Evolutionary conservation across 306 rosid species (phyloP).

Genomic region (Oxytropis ochrocephala): DNA sequence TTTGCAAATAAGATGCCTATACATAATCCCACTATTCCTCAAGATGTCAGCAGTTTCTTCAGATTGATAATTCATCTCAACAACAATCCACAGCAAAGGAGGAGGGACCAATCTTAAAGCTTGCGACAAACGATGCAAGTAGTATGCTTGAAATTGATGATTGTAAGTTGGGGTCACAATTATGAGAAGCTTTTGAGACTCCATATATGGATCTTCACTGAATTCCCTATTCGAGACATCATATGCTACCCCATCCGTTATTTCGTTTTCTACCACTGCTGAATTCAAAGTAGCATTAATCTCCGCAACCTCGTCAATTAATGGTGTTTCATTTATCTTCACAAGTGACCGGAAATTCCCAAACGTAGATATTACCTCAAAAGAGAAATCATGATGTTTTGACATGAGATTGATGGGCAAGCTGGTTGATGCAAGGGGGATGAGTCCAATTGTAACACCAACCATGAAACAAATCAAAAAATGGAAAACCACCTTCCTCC

Average conservation of each 20-base stretch:
- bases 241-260: slow-evolving; percentile 20
- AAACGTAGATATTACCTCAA: slow-evolving; percentile 44
- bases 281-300: slow-evolving; percentile 34
- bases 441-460: slow-evolving; percentile 67
- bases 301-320: slow-evolving; percentile 18
- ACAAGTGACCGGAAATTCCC: slow-evolving; percentile 35
- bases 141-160: slow-evolving; percentile 58
- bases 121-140: slow-evolving; percentile 66
- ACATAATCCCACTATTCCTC: slow-evolving; percentile 72
- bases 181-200: slow-evolving; percentile 61
- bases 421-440: slow-evolving; percentile 53
- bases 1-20: slow-evolving; percentile 73
- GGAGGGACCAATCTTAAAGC: slow-evolving; percentile 50
- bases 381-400: slow-evolving; percentile 57
- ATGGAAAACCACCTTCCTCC: slow-evolving; percentile 68
- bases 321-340: slow-evolving; percentile 15
- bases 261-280: slow-evolving; percentile 16
- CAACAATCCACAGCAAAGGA: slow-evolving; percentile 85
- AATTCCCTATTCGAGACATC: slow-evolving; percentile 9
- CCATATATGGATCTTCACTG: slow-evolving; percentile 32
- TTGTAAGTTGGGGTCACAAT: slow-evolving; percentile 65
- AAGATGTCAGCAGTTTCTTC: slow-evolving; percentile 66
- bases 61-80: slow-evolving; percentile 77
- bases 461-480: slow-evolving; percentile 59
- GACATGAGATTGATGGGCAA: slow-evolving; percentile 47